Base-by-base conservation (phyloP, 2,329 filamentous ascomycete species). In the Rutstroemia sp. region DNA sequence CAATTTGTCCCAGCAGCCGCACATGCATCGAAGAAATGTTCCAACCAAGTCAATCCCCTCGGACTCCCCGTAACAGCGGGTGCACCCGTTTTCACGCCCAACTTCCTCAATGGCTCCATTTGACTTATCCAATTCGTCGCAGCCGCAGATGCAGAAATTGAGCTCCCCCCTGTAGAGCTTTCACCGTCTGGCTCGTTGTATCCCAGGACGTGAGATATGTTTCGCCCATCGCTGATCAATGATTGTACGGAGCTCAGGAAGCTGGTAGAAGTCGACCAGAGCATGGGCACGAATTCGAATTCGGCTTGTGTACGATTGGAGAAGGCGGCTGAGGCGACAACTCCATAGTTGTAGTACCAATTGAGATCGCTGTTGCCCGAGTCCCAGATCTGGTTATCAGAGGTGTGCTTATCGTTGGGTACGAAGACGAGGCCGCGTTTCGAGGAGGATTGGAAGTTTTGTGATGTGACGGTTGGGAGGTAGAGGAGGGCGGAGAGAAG, bases 291-390 rank as follows among this genome's bases (percentile, higher is more conserved):
- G 70, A 89, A 94, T 69, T 88, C 78, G 63, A 92, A 81, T 14
- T 76, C 70, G 14, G 75, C 72, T 63, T 84, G 79, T 0, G 76
- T 64, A 30, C 76, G 65, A 50, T 75, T 70, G 42, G 70, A 61
- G 67, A 78, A 85, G 44, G 73, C 73, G 0, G 71, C 60, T 0
- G 83, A 81, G 1, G 88, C 87, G 3, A 70, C 67, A 19, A 75
- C 66, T 25, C 73, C 71, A 71, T 92, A 94, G 74, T 92, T 92
- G 78, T 92, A 94, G 76, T 94, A 94, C 89, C 89, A 94, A 3
- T 83, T 86, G 55, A 92, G 72, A 44, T 83, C 79, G 17, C 79
- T 81, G 39, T 75, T 76, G 5, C 73, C 52, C 45, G 75, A 69
- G 10, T 76, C 73, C 86, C 87, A 92, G 64, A 87, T 75, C 48